phyloP scores from a whole-genome alignment of 2,329 filamentous ascomycete species.

The Akanthomyces lecanii region DNA sequence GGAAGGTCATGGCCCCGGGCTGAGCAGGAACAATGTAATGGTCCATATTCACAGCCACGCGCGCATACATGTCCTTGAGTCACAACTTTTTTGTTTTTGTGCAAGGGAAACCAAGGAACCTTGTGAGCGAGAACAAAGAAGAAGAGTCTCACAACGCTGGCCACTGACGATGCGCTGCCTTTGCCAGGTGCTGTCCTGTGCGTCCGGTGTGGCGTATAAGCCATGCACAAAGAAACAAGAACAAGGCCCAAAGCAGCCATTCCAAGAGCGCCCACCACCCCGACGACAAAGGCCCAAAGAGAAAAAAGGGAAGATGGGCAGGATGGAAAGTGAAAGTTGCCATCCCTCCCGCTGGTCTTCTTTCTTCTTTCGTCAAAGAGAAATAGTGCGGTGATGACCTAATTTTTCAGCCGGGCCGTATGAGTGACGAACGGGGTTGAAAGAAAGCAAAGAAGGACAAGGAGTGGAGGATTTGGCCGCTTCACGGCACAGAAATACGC shows the following conservation, averaged over 20 bases:
- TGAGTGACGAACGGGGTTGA: too few species aligned
- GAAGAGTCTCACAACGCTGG: background rate
- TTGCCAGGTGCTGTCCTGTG: slow-evolving; percentile 7
- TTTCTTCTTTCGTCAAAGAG: too few species aligned
- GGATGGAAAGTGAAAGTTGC: too few species aligned
- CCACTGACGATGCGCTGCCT: background rate
- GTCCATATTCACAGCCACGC: slow-evolving; percentile 1
- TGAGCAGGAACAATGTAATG: background rate
- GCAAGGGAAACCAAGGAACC: background rate
- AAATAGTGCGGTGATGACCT: too few species aligned
- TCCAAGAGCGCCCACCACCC: background rate
- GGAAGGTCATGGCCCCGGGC: background rate
- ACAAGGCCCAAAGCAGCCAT: background rate
- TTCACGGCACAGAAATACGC: too few species aligned
- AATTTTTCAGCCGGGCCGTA: too few species aligned
- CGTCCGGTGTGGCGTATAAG: slow-evolving; percentile 13
- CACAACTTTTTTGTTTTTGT: background rate
- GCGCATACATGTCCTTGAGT: background rate
- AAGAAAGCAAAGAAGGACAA: too few species aligned
- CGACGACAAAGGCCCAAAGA: background rate
- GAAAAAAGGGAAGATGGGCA: background rate
- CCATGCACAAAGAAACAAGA: background rate
- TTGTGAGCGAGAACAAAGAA: slow-evolving; percentile 1
- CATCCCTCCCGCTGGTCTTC: too few species aligned
- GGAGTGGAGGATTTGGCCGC: too few species aligned